These are phyloP conservation scores for Apostasia shenzhenica DNA, from an alignment of 106 monocot genomes.

Conservation along the genomic window DNA sequence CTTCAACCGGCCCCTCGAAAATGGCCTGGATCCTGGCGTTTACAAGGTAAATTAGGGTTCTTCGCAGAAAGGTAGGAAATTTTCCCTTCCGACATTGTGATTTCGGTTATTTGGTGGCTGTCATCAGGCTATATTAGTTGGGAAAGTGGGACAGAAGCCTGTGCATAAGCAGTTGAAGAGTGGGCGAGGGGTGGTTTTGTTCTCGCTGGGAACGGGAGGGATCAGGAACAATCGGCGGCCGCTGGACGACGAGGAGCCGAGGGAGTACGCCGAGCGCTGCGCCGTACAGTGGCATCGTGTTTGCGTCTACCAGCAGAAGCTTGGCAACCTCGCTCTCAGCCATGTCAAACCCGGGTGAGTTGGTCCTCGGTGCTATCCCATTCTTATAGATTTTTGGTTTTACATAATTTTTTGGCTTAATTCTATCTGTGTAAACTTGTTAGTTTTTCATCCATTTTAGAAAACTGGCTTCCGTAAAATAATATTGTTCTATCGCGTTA, in stretches of 20 bases:
- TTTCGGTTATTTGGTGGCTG: neutral
- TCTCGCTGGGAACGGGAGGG: slow-evolving; percentile 83
- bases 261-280: slow-evolving; percentile 81
- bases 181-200: slow-evolving; percentile 55
- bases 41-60: slow-evolving; percentile 41
- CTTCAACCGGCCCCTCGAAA: slow-evolving; percentile 69
- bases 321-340: slow-evolving; percentile 54
- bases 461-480: no score
- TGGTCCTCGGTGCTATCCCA: neutral
- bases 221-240: slow-evolving; percentile 93
- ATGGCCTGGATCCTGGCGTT: slow-evolving; percentile 81
- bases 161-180: slow-evolving; percentile 74
- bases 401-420: no score
- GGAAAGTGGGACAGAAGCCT: slow-evolving; percentile 87
- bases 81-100: neutral
- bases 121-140: slow-evolving; percentile 76
- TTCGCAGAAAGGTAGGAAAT: neutral
- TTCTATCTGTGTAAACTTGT: no score
- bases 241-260: slow-evolving; percentile 74
- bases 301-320: slow-evolving; percentile 60
- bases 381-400: no score
- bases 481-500: no score
- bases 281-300: slow-evolving; percentile 95
- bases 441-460: no score
- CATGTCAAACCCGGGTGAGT: slow-evolving; percentile 81